A percentile compares a stretch with the other conserved stretches of the same genome.
Conservation (phyloP, 2,329 filamentous ascomycete genomes). For the Stemphylium vesicarium region DNA sequence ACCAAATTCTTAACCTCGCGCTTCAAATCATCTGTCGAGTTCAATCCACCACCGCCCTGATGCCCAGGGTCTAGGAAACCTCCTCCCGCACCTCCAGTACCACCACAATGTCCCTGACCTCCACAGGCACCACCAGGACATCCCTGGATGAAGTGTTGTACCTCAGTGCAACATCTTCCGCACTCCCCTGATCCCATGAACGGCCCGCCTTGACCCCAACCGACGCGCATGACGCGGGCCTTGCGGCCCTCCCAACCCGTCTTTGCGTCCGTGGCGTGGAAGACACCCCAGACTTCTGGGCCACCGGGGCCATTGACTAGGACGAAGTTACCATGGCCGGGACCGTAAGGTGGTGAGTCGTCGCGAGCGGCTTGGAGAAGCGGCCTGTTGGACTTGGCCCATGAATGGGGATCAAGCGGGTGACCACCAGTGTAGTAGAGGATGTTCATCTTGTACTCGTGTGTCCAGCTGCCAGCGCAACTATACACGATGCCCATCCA, state of each 20-base stretch:
- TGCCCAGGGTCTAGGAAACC: conserved; percentile 21
- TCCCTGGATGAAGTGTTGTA: conserved; percentile 41
- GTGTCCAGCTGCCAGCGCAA: conserved; percentile 56
- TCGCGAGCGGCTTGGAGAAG: conserved; percentile 47
- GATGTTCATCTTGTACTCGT: conserved; percentile 57
- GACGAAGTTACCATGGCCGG: conserved; percentile 56
- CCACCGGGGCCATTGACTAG: conserved; percentile 42
- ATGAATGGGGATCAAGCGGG: conserved; percentile 46
- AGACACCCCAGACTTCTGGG: conserved; percentile 52
- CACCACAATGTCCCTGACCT: conserved; percentile 31
- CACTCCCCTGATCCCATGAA: conserved; percentile 53
- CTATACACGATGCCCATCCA: conserved; percentile 57
- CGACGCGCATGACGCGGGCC: conserved; percentile 54
- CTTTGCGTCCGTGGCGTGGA: conserved; percentile 55
- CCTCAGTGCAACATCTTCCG: conserved; percentile 40
- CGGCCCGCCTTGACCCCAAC: conserved; percentile 46
- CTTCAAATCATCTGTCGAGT: conserved; percentile 17
- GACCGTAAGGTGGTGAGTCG: conserved; percentile 52
- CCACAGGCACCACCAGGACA: conserved; percentile 37
- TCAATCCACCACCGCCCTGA: conserved; percentile 12
- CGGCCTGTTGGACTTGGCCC: conserved; percentile 50
- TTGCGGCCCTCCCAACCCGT: conserved; percentile 56
- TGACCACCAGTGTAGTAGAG: conserved; percentile 51
- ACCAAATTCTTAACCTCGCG: conserved; percentile 32
- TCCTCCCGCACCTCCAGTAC: conserved; percentile 23